Evolutionary conservation across 1,139 yeast species (phyloP), one percentile per base, ranked within the genome.

Genomic region (Ogataea hybrid): DNA sequence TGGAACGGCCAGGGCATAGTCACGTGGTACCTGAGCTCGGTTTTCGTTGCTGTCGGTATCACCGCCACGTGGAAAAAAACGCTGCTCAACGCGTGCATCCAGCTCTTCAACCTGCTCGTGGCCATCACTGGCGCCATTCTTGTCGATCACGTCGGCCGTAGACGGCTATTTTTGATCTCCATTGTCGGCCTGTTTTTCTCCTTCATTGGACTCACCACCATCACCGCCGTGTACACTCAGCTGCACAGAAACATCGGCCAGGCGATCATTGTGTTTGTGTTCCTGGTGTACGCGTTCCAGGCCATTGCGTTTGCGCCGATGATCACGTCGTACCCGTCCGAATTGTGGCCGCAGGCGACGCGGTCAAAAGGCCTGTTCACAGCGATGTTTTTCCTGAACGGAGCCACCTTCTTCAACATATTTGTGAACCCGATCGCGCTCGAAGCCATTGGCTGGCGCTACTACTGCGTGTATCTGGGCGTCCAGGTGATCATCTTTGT

Each of bases 351-450:
- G 9, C 71, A 66, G 58, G 58, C 64, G 29, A 68, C 69, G 50
- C 62, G 77, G 59, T 69, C 75, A 36, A 71, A 69, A 51, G 77
- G 76, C 41, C 52, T 70, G 37, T 67, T 65, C 49, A 51, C 68
- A 11, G 56, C 60, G 50, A 57, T 60, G 39, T 53, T 66, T 28
- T 51, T 60, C 28, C 65, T 61, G 47, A 63, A 65, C 36, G 39
- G 52, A 23, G 50, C 53, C 25, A 51, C 50, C 25, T 50, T 70
- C 28, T 62, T 63, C 63, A 69, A 69, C 45, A 69, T 75, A 33
- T 78, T 71, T 54, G 81, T 76, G 38, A 77, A 77, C 53, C 76
- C 83, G 5, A 69, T 79, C 55, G 84, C 81, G 16, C 70, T 79
- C 75, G 77, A 70, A 42, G 73, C 74, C 28, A 72, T 79, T 48